These are phyloP conservation scores for Globisporangium sylvaticum DNA, from an alignment of 352 stramenopile species.

Conservation along the genomic window DNA sequence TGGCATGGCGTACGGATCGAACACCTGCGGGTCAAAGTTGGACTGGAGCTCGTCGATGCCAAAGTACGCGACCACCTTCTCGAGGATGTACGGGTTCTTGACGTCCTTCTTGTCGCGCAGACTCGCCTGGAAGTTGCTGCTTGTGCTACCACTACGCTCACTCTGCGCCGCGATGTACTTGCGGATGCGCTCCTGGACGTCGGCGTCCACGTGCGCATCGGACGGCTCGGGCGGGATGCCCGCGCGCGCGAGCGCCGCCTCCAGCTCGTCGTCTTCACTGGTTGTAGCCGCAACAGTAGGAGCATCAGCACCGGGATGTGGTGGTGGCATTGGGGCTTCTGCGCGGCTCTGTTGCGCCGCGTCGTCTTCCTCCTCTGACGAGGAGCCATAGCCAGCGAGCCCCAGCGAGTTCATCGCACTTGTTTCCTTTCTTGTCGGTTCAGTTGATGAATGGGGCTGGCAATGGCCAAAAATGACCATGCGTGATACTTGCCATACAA, in stretches of 20 bases:
- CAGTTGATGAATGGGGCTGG: not conserved
- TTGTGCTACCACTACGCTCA: slow-evolving; percentile 8
- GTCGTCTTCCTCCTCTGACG: slow-evolving; percentile 30
- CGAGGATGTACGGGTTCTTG: slow-evolving; percentile 82
- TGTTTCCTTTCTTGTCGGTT: not conserved
- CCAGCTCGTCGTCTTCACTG: slow-evolving; percentile 17
- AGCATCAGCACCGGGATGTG: not conserved
- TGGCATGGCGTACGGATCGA: slow-evolving; percentile 63
- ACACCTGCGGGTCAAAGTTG: slow-evolving; percentile 62
- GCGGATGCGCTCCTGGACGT: slow-evolving; percentile 61
- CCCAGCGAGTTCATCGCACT: slow-evolving; percentile 32
- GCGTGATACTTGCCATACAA: not conserved
- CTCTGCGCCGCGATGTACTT: slow-evolving; percentile 44
- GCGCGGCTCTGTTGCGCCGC: not conserved
- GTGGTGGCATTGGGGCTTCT: not conserved
- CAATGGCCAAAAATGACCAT: not conserved
- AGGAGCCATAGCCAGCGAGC: slow-evolving; percentile 29
- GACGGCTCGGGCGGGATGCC: slow-evolving; percentile 39
- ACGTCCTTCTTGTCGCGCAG: slow-evolving; percentile 83
- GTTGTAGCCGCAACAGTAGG: not conserved
- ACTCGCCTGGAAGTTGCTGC: slow-evolving; percentile 53
- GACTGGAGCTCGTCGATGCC: slow-evolving; percentile 77
- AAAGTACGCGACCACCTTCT: slow-evolving; percentile 87
- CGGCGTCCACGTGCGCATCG: slow-evolving; percentile 19
- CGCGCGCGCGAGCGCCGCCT: slow-evolving; percentile 29